Conservation (phyloP, 805 yeast genomes). For the Yamadazyma olivae region DNA sequence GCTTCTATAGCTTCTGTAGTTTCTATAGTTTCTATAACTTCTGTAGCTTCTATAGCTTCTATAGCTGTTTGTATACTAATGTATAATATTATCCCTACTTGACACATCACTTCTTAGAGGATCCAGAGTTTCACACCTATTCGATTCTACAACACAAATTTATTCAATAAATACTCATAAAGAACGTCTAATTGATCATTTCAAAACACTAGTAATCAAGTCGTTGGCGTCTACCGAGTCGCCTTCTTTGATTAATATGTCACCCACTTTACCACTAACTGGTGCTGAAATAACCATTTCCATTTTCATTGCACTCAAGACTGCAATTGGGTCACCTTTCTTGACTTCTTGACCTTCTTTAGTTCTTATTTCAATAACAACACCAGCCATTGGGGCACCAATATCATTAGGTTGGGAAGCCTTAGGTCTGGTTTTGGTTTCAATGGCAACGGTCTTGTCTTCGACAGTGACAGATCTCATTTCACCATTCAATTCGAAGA, state of each 20-base stretch:
- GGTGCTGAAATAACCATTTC: conserved; percentile 98
- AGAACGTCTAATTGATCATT: no score
- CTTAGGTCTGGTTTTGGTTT: conserved; percentile 82
- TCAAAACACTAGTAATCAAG: conserved; percentile 49
- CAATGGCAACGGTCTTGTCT: conserved; percentile 84
- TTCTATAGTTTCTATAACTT: no score
- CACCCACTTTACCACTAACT: conserved; percentile 77
- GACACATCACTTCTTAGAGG: no score
- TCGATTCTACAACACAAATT: no score
- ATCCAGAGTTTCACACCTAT: no score
- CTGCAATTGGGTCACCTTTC: conserved; percentile 95
- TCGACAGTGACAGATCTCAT: conserved; percentile 91
- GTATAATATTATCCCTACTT: no score
- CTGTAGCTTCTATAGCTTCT: no score
- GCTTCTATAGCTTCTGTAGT: no score
- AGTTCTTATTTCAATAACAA: conserved; percentile 89
- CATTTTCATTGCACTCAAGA: conserved; percentile 98
- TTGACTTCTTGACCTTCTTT: conserved; percentile 84
- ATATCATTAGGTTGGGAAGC: conserved; percentile 91
- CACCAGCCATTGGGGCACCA: conserved; percentile 99
- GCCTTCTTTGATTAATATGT: conserved; percentile 77
- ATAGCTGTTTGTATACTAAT: no score
- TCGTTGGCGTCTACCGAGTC: conserved; percentile 96
- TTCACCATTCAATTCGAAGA: conserved; percentile 98
- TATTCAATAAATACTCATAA: no score